Conservation (phyloP, 148 eudicot species). For the Nepenthes mirabilis region DNA sequence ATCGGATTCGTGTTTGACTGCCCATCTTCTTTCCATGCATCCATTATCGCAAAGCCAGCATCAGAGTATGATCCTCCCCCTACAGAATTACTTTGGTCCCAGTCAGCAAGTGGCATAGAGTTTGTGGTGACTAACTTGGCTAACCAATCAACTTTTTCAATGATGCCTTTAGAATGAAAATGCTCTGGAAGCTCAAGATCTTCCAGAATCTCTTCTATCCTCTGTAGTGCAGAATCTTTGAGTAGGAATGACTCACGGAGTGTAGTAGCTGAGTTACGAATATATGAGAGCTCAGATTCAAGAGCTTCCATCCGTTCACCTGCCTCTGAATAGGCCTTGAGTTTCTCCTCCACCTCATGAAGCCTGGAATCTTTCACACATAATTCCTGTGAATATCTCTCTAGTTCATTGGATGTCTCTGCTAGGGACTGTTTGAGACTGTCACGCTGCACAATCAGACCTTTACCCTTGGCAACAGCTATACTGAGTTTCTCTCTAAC, state of each 20-base stretch:
- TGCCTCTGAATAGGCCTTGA: slow-evolving; percentile 83
- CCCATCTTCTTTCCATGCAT: slow-evolving; percentile 56
- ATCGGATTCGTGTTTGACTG: slow-evolving; percentile 27
- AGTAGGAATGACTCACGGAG: slow-evolving; percentile 83
- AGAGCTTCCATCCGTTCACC: slow-evolving; percentile 99
- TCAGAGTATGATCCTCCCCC: slow-evolving; percentile 62
- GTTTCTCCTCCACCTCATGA: slow-evolving; percentile 66
- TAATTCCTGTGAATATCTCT: slow-evolving; percentile 62
- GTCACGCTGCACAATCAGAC: slow-evolving; percentile 91
- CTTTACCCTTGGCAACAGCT: slow-evolving; percentile 98
- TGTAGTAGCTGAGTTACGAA: slow-evolving; percentile 95
- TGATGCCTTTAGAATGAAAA: slow-evolving; percentile 61
- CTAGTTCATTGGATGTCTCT: slow-evolving; percentile 65
- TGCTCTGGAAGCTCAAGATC: slow-evolving; percentile 90
- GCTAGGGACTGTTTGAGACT: slow-evolving; percentile 78
- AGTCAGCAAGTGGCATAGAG: slow-evolving; percentile 38
- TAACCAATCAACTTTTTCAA: slow-evolving; percentile 88
- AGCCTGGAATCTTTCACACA: slow-evolving; percentile 64
- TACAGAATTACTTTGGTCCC: slow-evolving; percentile 62
- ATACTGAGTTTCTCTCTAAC: slow-evolving; percentile 86
- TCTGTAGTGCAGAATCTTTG: slow-evolving; percentile 86
- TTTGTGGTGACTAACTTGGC: slow-evolving; percentile 57
- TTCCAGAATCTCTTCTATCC: slow-evolving; percentile 91
- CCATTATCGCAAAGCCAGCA: slow-evolving; percentile 36
- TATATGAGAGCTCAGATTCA: slow-evolving; percentile 95